Conservation (phyloP, 2,329 filamentous ascomycete species). For the Venturia pyrina region DNA sequence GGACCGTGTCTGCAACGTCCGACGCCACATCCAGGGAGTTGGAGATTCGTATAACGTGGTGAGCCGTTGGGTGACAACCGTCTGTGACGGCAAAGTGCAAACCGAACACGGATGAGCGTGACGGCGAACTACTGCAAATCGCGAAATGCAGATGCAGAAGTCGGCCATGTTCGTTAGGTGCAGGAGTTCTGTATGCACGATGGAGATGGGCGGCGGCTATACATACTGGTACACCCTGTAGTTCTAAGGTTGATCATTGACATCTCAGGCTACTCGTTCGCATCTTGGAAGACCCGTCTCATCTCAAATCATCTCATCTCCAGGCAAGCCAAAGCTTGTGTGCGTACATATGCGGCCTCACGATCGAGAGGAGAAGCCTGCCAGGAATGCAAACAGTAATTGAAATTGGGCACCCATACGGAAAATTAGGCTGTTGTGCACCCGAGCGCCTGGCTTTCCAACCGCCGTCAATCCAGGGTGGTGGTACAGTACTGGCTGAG, state of each 20-base stretch:
- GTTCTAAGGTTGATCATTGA: background rate
- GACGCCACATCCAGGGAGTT: background rate
- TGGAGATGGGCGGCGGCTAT: background rate
- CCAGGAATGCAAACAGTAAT: background rate
- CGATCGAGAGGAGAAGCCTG: background rate
- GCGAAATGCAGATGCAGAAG: background rate
- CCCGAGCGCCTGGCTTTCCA: background rate
- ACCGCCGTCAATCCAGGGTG: background rate
- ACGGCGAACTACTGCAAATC: background rate
- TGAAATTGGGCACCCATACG: background rate
- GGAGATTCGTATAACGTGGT: background rate
- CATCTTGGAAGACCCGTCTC: background rate
- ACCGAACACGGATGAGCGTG: background rate
- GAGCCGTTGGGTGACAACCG: background rate
- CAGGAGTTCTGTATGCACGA: background rate
- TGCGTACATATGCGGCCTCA: constrained; percentile 1
- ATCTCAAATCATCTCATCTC: background rate
- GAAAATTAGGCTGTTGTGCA: background rate
- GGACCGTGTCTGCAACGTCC: background rate
- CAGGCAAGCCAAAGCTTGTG: background rate
- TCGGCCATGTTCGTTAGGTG: background rate
- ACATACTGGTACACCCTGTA: too few species aligned
- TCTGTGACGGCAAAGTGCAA: background rate
- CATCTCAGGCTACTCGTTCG: background rate
- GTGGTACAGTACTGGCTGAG: background rate